Base-by-base conservation (phyloP, 345 rosid species). In the Corchorus olitorius region DNA sequence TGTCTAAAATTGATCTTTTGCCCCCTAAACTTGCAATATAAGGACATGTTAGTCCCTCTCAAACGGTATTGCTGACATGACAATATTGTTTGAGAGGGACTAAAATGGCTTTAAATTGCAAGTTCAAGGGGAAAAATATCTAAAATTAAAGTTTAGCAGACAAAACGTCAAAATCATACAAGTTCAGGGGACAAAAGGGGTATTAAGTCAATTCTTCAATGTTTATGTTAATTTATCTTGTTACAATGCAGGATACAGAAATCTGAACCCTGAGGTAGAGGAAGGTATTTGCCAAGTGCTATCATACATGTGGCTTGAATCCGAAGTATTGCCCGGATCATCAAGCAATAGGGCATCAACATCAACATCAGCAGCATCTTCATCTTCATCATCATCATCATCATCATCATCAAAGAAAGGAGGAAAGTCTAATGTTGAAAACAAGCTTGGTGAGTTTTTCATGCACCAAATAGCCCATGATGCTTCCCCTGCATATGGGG, bases 231-330 rank as follows among this genome's bases (percentile, higher is more conserved):
- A 35, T 33, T 59, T 49, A 35, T 66, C 22, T 50, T n/a, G 27
- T 6, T 7, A 56, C 22, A 14, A 70, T 65, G 73, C 81, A 92
- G 99, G 99, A 48, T 96, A 87, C 75, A 77, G 93, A 15, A 89
- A 96, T 85, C 94, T 96, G 37, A 88, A 73, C 84, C 91, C 97
- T 6, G 97, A 89, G 81, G 97, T 93, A 35, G 99, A 93, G 88
- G 97, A 93, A 92, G 99, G 99, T 39, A 91, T 96, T 76, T 96
- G 99, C 81, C 99, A 96, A 81, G 88, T 88, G 63, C 87, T 96
- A 73, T 93, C 99, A 4, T 73, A 91, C 81, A 89, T 95, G 97
- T 95, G 98, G 99, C 97, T 95, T 12, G 99, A 95, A 71, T 82
- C 99, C 34, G 99, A 95, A 84, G 99, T 95, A 56, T 72, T 92